Evolutionary conservation across 768 basidiomycete genomes (phyloP).

Genomic region (Lactifluus echinatus): DNA sequence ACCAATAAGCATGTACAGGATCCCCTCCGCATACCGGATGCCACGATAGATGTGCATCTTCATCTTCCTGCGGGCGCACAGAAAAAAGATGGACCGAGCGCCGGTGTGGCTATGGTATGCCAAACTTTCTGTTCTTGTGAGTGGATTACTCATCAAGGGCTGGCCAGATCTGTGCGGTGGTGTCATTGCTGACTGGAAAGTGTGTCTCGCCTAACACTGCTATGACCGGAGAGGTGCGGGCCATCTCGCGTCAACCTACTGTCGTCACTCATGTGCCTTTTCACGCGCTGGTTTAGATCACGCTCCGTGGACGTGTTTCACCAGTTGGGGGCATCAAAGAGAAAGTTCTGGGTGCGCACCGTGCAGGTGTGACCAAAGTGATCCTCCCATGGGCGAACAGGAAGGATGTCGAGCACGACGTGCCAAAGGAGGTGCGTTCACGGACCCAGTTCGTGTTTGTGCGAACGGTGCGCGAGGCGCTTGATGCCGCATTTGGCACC

Average conservation of each 20-base stretch:
- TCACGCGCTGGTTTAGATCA: slow-evolving; percentile 41
- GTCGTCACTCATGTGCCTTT: neutral
- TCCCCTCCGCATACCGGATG: slow-evolving; percentile 62
- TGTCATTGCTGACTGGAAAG: slow-evolving; percentile 73
- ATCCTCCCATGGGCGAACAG: slow-evolving; percentile 79
- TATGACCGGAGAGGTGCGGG: slow-evolving; percentile 83
- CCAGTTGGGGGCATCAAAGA: slow-evolving; percentile 90
- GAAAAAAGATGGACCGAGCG: slow-evolving; percentile 91
- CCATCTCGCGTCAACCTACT: neutral
- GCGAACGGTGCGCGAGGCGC: slow-evolving; percentile 64
- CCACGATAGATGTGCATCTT: slow-evolving; percentile 69
- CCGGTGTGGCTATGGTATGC: slow-evolving; percentile 78
- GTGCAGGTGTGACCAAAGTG: slow-evolving; percentile 74
- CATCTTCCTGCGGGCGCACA: slow-evolving; percentile 87
- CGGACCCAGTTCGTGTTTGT: slow-evolving; percentile 82
- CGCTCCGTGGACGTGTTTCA: slow-evolving; percentile 70
- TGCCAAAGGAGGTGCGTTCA: slow-evolving; percentile 59
- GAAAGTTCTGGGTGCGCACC: slow-evolving; percentile 84
- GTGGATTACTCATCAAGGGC: neutral
- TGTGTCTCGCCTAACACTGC: slow-evolving; percentile 66
- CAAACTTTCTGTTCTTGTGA: neutral
- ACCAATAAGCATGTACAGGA: slow-evolving; percentile 63
- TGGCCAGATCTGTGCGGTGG: slow-evolving; percentile 67
- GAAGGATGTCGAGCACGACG: slow-evolving; percentile 83
- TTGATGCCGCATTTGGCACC: slow-evolving; percentile 78